These are phyloP conservation scores for Phycomyces nitens DNA, from an alignment of 192 early-diverging fungal genomes.

Conservation along the genomic window DNA sequence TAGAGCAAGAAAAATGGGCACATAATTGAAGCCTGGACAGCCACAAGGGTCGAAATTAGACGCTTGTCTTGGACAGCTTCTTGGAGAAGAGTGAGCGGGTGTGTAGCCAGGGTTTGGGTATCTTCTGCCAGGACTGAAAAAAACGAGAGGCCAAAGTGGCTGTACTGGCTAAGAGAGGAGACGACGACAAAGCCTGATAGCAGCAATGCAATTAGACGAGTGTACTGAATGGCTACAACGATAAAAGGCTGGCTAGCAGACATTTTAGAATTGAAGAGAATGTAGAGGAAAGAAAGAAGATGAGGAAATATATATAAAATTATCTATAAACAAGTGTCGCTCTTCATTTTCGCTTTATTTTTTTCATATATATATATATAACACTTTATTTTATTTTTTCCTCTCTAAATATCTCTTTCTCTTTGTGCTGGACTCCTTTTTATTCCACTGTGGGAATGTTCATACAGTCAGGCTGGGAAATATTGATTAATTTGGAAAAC, in stretches of 20 bases:
- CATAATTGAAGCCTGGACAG: slow-evolving; percentile 25
- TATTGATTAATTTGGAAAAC: no score
- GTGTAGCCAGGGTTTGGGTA: background rate
- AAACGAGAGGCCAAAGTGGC: background rate
- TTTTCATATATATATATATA: no score
- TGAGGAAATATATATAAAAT: background rate
- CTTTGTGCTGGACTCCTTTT: background rate
- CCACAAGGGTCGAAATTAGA: slow-evolving; percentile 25
- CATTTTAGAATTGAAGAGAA: background rate
- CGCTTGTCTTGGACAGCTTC: slow-evolving; percentile 16
- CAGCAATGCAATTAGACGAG: slow-evolving; percentile 10
- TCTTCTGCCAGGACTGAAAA: background rate
- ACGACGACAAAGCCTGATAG: slow-evolving; percentile 4
- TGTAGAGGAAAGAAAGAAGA: background rate
- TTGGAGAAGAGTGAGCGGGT: slow-evolving; percentile 1
- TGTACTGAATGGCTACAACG: background rate
- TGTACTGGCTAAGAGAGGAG: slow-evolving; percentile 11
- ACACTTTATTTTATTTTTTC: background rate
- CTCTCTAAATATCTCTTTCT: no score
- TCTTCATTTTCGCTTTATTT: background rate
- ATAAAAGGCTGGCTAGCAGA: background rate
- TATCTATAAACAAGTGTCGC: background rate
- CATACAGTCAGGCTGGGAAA: no score
- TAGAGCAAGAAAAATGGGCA: slow-evolving; percentile 17
- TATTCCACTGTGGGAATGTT: background rate